phyloP scores from a whole-genome alignment of 306 rosid genomes.

The Glycyrrhiza uralensis region DNA sequence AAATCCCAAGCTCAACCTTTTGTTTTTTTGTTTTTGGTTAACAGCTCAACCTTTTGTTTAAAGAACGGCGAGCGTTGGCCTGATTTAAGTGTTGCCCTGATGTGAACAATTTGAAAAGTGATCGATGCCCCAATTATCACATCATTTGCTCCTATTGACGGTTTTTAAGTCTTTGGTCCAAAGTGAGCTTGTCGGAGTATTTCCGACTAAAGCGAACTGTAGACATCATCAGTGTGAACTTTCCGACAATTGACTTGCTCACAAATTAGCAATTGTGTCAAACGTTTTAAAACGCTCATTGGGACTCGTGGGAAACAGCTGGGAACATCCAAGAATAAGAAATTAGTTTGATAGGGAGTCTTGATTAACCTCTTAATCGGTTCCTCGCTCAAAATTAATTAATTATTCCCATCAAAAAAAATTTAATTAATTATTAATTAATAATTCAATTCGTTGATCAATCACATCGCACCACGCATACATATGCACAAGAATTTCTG shows the following conservation, averaged over 20 bases:
- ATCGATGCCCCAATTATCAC: not conserved
- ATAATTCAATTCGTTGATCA: not conserved
- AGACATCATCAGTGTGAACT: not conserved
- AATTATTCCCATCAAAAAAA: too few relatives aligned
- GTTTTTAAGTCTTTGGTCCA: not conserved
- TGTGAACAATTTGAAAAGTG: not conserved
- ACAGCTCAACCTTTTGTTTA: not conserved
- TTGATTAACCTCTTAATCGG: not conserved
- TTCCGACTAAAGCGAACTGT: not conserved
- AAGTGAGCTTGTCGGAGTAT: not conserved
- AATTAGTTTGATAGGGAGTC: not conserved
- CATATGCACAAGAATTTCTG: not conserved
- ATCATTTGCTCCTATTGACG: not conserved
- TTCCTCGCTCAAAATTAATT: not conserved
- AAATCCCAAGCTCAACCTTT: not conserved
- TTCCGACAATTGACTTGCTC: constrained; percentile 5
- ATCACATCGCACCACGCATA: not conserved
- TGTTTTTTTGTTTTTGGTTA: too few relatives aligned
- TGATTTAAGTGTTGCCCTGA: not conserved
- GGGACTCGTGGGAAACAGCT: constrained; percentile 3
- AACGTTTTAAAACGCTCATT: not conserved
- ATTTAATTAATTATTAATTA: not conserved
- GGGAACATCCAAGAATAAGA: not conserved
- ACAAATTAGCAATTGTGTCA: not conserved
- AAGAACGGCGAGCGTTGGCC: not conserved